phyloP scores from a whole-genome alignment of 1,139 yeast genomes.

The Zygoascus hellenicus region DNA sequence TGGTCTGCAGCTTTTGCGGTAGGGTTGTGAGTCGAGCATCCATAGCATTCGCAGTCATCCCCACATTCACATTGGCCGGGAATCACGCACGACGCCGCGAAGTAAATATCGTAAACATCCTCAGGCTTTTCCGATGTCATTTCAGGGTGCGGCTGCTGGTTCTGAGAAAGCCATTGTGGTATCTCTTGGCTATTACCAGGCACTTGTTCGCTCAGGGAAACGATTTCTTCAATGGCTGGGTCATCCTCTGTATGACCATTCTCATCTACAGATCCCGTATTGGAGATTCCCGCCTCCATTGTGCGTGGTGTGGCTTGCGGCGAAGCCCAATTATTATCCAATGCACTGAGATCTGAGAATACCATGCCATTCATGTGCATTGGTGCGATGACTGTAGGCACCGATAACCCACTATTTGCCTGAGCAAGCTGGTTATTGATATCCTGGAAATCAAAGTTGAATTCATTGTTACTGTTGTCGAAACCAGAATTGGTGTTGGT shows the following conservation, averaged over 20 bases:
- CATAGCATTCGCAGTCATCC: conserved; percentile 34
- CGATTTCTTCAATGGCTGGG: conserved; percentile 4
- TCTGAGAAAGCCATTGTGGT: background rate
- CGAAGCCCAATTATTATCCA: background rate
- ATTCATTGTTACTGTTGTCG: too few species aligned
- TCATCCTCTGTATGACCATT: background rate
- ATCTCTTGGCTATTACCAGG: background rate
- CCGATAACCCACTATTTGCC: background rate
- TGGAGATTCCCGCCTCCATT: background rate
- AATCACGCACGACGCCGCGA: conserved; percentile 34
- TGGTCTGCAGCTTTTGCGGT: background rate
- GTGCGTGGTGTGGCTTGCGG: conserved; percentile 9
- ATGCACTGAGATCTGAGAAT: conserved; percentile 13
- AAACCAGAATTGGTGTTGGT: background rate
- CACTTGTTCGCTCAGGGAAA: conserved; percentile 3
- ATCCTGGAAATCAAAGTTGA: background rate
- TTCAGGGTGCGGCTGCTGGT: background rate
- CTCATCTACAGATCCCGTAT: too few species aligned
- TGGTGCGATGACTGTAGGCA: conserved; percentile 34
- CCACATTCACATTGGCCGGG: conserved; percentile 39
- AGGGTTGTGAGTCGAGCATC: conserved; percentile 34
- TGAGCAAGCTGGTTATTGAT: background rate
- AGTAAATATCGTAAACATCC: conserved; percentile 27
- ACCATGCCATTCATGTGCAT: conserved; percentile 29
- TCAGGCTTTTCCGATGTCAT: conserved; percentile 2